Conservation (phyloP, 805 yeast genomes). For the Starmerella floricola region DNA sequence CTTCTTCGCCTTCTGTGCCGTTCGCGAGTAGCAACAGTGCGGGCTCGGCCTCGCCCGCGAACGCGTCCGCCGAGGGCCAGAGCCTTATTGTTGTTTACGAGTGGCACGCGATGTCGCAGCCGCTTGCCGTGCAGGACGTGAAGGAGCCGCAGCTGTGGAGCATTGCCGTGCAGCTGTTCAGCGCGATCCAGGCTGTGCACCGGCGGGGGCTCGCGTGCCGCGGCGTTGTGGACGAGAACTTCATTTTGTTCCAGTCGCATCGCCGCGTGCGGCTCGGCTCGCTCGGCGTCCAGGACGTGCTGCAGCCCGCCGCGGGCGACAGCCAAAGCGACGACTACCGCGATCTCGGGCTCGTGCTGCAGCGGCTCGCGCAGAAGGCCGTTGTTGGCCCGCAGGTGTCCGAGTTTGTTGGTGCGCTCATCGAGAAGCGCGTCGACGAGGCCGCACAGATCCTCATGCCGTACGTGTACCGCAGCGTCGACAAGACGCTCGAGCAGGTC, state of each 20-base stretch:
- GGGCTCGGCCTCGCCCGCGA: not conserved
- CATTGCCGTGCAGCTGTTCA: conserved; percentile 60
- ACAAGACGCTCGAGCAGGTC: conserved; percentile 20
- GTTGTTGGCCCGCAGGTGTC: conserved; percentile 19
- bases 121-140: conserved; percentile 42
- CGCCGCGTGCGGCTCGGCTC: conserved; percentile 61
- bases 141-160: conserved; percentile 57
- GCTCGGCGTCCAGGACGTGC: conserved; percentile 58
- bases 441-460: conserved; percentile 21
- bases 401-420: conserved; percentile 20
- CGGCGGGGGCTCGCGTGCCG: conserved; percentile 51
- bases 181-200: conserved; percentile 60
- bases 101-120: conserved; percentile 64
- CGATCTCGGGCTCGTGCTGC: conserved; percentile 47
- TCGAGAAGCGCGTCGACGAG: conserved; percentile 15
- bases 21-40: no score
- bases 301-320: conserved; percentile 28
- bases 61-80: conserved; percentile 1
- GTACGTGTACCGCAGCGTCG: conserved; percentile 20
- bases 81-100: conserved; percentile 64
- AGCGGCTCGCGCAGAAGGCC: conserved; percentile 35
- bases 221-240: conserved; percentile 42
- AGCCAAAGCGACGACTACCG: conserved; percentile 46
- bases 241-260: conserved; percentile 59
- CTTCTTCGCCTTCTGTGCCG: no score